Evolutionary conservation across 1,284 basidiomycete species (phyloP).

Genomic region (Inonotus hispidus): DNA sequence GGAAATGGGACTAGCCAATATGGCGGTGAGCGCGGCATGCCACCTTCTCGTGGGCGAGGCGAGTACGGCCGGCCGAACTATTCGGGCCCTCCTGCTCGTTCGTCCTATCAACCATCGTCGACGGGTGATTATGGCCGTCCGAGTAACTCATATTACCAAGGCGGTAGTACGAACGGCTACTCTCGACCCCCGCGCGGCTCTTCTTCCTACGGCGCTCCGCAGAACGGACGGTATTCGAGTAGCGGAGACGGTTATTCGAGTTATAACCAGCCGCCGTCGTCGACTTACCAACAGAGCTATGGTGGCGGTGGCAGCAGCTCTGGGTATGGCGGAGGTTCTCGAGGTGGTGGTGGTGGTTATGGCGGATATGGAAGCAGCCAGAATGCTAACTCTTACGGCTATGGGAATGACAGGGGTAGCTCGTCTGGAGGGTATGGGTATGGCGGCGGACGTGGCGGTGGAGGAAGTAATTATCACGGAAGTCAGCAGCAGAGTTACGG

Average conservation of each 20-base stretch:
- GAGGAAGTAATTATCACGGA: slow-evolving; percentile 14
- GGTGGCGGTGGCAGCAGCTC: slow-evolving; percentile 3
- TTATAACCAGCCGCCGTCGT: slow-evolving; percentile 17
- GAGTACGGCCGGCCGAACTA: slow-evolving; percentile 8
- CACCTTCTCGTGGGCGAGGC: slow-evolving; percentile 9
- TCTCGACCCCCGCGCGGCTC: neutral
- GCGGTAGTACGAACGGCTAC: neutral
- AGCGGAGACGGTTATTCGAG: slow-evolving; percentile 20
- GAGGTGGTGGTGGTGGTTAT: slow-evolving; percentile 25
- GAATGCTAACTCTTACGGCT: slow-evolving; percentile 21
- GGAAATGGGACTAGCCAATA: slow-evolving; percentile 15
- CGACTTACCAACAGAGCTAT: neutral
- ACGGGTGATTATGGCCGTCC: slow-evolving; percentile 7
- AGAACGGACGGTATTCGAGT: neutral
- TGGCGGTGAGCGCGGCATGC: neutral
- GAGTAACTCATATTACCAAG: slow-evolving; percentile 2
- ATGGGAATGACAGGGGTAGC: slow-evolving; percentile 17
- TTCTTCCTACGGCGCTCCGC: neutral
- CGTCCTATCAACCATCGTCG: slow-evolving; percentile 4
- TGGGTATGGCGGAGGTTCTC: slow-evolving; percentile 19
- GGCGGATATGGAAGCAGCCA: slow-evolving; percentile 32
- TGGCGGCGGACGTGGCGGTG: slow-evolving; percentile 15
- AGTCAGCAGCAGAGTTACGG: slow-evolving; percentile 13
- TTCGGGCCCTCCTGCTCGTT: slow-evolving; percentile 7
- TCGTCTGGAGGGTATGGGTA: slow-evolving; percentile 17